A percentile compares a stretch with the other conserved stretches of the same genome.
These are phyloP conservation scores for Metschnikowia colocasiae DNA, from an alignment of 805 yeast species.

Conservation along the genomic window DNA sequence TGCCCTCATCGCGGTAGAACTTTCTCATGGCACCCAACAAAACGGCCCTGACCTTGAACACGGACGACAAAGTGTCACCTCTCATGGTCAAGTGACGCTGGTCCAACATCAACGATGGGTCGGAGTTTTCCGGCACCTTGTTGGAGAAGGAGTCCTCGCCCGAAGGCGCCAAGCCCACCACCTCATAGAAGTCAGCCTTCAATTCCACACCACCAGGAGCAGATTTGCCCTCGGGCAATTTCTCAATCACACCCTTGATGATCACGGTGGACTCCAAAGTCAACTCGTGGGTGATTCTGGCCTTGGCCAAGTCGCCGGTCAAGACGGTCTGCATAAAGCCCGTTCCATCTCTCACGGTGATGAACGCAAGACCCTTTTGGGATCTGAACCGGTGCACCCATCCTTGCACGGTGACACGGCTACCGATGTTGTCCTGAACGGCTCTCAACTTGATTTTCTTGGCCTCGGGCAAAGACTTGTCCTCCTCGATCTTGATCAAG, in stretches of 20 bases:
- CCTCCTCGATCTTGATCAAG: slow-evolving; percentile 67
- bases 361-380: slow-evolving; percentile 88
- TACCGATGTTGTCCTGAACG: slow-evolving; percentile 52
- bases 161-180: slow-evolving; percentile 90
- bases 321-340: slow-evolving; percentile 87
- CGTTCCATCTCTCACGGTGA: slow-evolving; percentile 93
- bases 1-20: slow-evolving; percentile 67
- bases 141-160: slow-evolving; percentile 95
- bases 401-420: slow-evolving; percentile 78
- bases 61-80: slow-evolving; percentile 91
- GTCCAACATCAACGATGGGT: slow-evolving; percentile 87
- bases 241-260: slow-evolving; percentile 74
- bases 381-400: slow-evolving; percentile 95
- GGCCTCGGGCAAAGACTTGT: slow-evolving; percentile 68
- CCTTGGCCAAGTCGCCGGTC: slow-evolving; percentile 87
- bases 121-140: slow-evolving; percentile 90
- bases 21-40: slow-evolving; percentile 71
- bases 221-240: slow-evolving; percentile 90
- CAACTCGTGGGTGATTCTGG: slow-evolving; percentile 76
- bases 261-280: slow-evolving; percentile 85
- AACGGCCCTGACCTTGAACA: slow-evolving; percentile 90
- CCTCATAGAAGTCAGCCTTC: slow-evolving; percentile 81
- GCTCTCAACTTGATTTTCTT: slow-evolving; percentile 59
- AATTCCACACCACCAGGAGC: slow-evolving; percentile 98
- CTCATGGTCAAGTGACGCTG: slow-evolving; percentile 94